These are phyloP conservation scores for Artomyces pyxidatus DNA, from an alignment of 768 basidiomycete species.

Conservation along the genomic window DNA sequence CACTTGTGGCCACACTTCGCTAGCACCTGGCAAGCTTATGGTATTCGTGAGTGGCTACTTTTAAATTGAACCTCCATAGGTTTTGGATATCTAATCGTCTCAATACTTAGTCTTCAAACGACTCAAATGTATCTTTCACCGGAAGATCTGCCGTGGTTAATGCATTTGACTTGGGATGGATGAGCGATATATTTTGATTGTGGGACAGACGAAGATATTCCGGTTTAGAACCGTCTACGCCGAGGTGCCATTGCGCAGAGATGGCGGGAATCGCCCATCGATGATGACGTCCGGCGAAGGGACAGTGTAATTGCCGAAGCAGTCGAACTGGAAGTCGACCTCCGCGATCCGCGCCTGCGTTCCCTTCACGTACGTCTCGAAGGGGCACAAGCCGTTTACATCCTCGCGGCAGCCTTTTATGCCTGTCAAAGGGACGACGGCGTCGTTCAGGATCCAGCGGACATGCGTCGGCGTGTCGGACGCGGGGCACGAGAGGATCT, in stretches of 20 bases:
- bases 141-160: too few species aligned
- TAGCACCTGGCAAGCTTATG: too few species aligned
- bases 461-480: conserved; percentile 24
- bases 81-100: too few species aligned
- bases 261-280: conserved; percentile 22
- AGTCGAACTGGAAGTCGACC: conserved; percentile 35
- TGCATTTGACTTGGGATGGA: too few species aligned
- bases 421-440: conserved; percentile 36
- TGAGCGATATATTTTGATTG: too few species aligned
- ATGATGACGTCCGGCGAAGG: conserved; percentile 32
- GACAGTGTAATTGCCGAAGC: conserved; percentile 38
- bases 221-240: neutral
- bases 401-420: conserved; percentile 33
- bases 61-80: too few species aligned
- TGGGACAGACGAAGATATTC: too few species aligned
- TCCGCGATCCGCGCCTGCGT: conserved; percentile 30
- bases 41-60: too few species aligned
- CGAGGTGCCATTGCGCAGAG: neutral
- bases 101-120: too few species aligned
- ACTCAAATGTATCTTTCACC: too few species aligned
- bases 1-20: too few species aligned
- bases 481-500: conserved; percentile 34
- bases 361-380: conserved; percentile 31
- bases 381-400: conserved; percentile 33
- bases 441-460: conserved; percentile 44